These are phyloP conservation scores for Cordyceps fumosorosea DNA, from an alignment of 2,329 filamentous ascomycete genomes.

Conservation along the genomic window DNA sequence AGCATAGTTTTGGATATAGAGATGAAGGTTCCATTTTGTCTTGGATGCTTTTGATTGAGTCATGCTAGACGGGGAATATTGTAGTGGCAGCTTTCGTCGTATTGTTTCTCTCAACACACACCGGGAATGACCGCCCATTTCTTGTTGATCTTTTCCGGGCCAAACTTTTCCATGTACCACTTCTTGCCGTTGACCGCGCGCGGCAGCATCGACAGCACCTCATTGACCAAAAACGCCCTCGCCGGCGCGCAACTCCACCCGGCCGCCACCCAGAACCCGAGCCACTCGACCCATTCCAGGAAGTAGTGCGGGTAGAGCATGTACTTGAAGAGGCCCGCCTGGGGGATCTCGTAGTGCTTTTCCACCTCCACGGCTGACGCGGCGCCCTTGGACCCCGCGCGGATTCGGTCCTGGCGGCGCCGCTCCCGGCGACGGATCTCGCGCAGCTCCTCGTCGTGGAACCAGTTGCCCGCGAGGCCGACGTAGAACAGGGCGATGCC, in stretches of 20 bases:
- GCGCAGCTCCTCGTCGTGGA: slow-evolving; percentile 83
- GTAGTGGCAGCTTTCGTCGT: too few relatives aligned
- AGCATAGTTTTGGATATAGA: not conserved
- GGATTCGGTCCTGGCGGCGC: slow-evolving; percentile 44
- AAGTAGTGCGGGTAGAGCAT: slow-evolving; percentile 90
- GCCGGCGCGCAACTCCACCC: slow-evolving; percentile 66
- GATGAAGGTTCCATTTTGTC: too few relatives aligned
- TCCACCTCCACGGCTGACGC: slow-evolving; percentile 43
- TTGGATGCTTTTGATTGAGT: too few relatives aligned
- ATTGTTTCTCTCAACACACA: slow-evolving; percentile 30
- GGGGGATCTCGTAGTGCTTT: slow-evolving; percentile 82
- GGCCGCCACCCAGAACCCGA: slow-evolving; percentile 75
- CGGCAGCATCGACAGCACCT: slow-evolving; percentile 84
- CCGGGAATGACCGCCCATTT: slow-evolving; percentile 65
- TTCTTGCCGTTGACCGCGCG: slow-evolving; percentile 70
- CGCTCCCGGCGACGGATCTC: slow-evolving; percentile 72
- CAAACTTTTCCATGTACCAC: slow-evolving; percentile 89
- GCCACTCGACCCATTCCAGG: slow-evolving; percentile 96
- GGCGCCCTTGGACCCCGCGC: slow-evolving; percentile 12
- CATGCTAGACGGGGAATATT: too few relatives aligned
- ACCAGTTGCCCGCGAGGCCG: slow-evolving; percentile 74
- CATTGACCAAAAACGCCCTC: slow-evolving; percentile 76
- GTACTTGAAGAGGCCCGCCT: slow-evolving; percentile 73
- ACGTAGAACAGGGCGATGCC: slow-evolving; percentile 71
- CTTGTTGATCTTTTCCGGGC: slow-evolving; percentile 67